Percentiles rank a stretch among this genome's conserved stretches.
Evolutionary conservation across 1,284 basidiomycete genomes (phyloP).

Genomic region (Cutaneotrichosporon spelunceum): DNA sequence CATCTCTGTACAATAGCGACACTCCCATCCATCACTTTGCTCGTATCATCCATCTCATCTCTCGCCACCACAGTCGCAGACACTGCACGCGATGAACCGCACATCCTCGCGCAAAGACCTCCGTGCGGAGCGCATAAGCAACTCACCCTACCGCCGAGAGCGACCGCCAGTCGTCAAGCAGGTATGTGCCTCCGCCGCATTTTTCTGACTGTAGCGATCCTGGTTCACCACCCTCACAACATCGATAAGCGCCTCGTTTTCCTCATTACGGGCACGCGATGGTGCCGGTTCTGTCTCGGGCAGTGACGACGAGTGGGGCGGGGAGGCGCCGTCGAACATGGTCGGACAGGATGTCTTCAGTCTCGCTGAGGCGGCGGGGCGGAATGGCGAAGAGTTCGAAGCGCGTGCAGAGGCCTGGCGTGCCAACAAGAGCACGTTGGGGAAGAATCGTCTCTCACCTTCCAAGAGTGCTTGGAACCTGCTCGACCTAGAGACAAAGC

Average conservation of each 20-base stretch:
- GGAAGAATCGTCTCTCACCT: background rate
- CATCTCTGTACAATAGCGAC: background rate
- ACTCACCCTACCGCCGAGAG: slow-evolving; percentile 31
- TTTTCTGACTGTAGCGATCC: slow-evolving; percentile 2
- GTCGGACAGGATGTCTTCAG: slow-evolving; percentile 37
- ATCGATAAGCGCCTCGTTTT: slow-evolving; percentile 31
- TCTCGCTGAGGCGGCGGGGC: slow-evolving; percentile 35
- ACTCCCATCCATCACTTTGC: background rate
- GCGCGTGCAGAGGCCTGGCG: slow-evolving; percentile 32
- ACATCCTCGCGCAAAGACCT: slow-evolving; percentile 36
- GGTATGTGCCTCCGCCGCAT: background rate
- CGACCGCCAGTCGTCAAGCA: background rate
- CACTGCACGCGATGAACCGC: slow-evolving; percentile 29
- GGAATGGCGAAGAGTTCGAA: slow-evolving; percentile 33
- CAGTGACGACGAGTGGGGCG: slow-evolving; percentile 46
- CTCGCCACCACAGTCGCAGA: background rate
- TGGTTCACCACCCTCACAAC: slow-evolving; percentile 8
- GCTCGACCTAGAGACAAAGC: slow-evolving; percentile 8
- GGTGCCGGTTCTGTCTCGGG: slow-evolving; percentile 41
- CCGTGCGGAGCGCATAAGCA: slow-evolving; percentile 31
- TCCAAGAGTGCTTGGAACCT: slow-evolving; percentile 14
- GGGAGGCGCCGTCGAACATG: slow-evolving; percentile 31
- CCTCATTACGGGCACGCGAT: slow-evolving; percentile 27
- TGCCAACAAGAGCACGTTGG: slow-evolving; percentile 14
- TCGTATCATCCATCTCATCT: background rate